Base-by-base conservation (phyloP, 768 basidiomycete genomes). In the Tulasnella sp. region DNA sequence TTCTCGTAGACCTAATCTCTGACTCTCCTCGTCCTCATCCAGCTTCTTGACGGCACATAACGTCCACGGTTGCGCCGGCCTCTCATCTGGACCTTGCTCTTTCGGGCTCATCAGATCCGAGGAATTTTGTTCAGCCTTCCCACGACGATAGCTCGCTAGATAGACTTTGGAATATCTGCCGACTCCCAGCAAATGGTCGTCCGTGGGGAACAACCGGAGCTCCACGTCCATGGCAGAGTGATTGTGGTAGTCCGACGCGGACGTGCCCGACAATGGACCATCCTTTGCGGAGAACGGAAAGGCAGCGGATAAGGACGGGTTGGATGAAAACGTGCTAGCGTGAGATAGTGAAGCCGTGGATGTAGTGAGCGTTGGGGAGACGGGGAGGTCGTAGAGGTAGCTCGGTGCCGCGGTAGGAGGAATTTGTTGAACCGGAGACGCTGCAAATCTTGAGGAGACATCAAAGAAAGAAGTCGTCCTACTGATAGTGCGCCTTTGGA, bases 1-100 rank as follows among this genome's bases (percentile, higher is more conserved):
- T 59, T 72, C 72, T 51, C 67, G 64, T 15, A 70, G 51, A 0
- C 70, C 71, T 59, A 70, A 64, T 6, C 66, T 63, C 51, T 72
- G 68, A 8, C 65, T 65, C 52, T 72, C 70, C 23, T 65, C 63
- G 56, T 72, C 72, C 1, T 66, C 62, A 3, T 65, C 62, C 23
- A 70, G 54, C 11, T 68, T 61, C 62, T 73, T 73, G n/a, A 67
- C 70, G 0, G 71, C 71, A 53, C 72, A 73, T 4, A 72, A 54
- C 19, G 49, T 57, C 68, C 72, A 68, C 43, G 37, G n/a, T 59
- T 37, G 52, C 36, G 8, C 46, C 4, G 45, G 59, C 42, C n/a
- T 49, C 43, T 39, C 32, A 19, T n/a, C n/a, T n/a, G n/a, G n/a
- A n/a, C n/a, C n/a, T n/a, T n/a, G n/a, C n/a, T n/a, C n/a, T n/a